phyloP scores from a whole-genome alignment of 305 asterid genomes.

The Fraxinus sp. region DNA sequence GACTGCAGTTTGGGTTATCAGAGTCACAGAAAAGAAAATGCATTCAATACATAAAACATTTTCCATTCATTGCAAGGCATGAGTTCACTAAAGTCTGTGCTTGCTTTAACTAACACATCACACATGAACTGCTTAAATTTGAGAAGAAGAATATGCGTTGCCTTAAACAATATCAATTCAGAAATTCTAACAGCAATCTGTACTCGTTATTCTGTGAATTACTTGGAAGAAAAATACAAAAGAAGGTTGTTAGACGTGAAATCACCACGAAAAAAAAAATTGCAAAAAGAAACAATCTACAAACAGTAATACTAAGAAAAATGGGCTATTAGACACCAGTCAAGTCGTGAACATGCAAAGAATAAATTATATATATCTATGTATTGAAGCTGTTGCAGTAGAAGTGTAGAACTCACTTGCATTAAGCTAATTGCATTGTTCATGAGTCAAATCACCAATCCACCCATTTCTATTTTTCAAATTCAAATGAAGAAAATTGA shows the following conservation, averaged over 20 bases:
- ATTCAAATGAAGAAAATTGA: not conserved
- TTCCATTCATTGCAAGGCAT: not conserved
- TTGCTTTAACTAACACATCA: not conserved
- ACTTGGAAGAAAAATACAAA: not conserved
- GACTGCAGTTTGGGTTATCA: not conserved
- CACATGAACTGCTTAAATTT: not conserved
- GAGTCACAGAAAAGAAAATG: not conserved
- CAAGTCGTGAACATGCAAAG: not conserved
- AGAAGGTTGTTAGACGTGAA: not conserved
- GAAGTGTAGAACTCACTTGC: conserved; percentile 21
- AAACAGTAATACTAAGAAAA: not conserved
- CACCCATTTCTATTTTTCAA: conserved; percentile 20
- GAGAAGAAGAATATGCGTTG: not conserved
- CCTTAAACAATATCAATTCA: not conserved
- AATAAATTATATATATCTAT: not conserved
- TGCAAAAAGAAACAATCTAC: not conserved
- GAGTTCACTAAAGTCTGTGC: not conserved
- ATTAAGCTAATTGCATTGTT: not conserved
- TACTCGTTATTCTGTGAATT: not conserved
- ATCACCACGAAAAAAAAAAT: not conserved
- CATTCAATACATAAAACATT: not conserved
- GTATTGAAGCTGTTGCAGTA: not conserved
- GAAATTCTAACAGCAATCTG: not conserved
- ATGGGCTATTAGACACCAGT: not conserved
- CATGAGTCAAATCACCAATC: conserved; percentile 22